Percentiles rank a stretch among this genome's conserved stretches.
These are phyloP conservation scores for Torulaspora franciscae DNA, from an alignment of 805 yeast genomes.

Conservation along the genomic window DNA sequence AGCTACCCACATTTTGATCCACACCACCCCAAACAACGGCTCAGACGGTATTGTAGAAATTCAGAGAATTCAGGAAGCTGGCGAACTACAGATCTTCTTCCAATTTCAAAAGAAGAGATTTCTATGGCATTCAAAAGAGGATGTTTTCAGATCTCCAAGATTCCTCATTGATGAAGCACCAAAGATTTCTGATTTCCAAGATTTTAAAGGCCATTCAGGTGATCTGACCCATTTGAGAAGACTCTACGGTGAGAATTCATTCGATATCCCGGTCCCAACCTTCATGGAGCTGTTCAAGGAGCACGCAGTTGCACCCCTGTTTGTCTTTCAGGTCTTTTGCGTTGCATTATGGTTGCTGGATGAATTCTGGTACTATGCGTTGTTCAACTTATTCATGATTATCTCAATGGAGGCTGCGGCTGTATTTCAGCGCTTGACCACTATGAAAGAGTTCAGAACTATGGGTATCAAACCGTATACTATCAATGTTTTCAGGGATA, in stretches of 20 bases:
- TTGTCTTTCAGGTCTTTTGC: conserved; percentile 93
- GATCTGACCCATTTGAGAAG: conserved; percentile 48
- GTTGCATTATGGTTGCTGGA: conserved; percentile 95
- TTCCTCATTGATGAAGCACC: conserved; percentile 60
- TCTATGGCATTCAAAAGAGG: conserved; percentile 51
- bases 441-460: conserved; percentile 91
- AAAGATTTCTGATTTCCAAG: conserved; percentile 52
- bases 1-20: conserved; percentile 69
- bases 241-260: conserved; percentile 76
- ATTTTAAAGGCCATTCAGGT: conserved; percentile 50
- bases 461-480: conserved; percentile 95
- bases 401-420: conserved; percentile 90
- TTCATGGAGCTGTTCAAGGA: conserved; percentile 87
- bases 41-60: conserved; percentile 72
- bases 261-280: conserved; percentile 94
- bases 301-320: conserved; percentile 97
- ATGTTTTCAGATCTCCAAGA: conserved; percentile 72
- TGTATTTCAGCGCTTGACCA: conserved; percentile 90
- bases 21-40: conserved; percentile 83
- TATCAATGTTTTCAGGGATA: conserved; percentile 65
- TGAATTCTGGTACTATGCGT: conserved; percentile 92
- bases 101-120: conserved; percentile 90
- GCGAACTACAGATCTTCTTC: conserved; percentile 63
- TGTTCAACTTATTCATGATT: conserved; percentile 87
- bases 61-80: conserved; percentile 49